These are phyloP conservation scores for Sesbania bispinosa DNA, from an alignment of 306 rosid species.

Conservation along the genomic window DNA sequence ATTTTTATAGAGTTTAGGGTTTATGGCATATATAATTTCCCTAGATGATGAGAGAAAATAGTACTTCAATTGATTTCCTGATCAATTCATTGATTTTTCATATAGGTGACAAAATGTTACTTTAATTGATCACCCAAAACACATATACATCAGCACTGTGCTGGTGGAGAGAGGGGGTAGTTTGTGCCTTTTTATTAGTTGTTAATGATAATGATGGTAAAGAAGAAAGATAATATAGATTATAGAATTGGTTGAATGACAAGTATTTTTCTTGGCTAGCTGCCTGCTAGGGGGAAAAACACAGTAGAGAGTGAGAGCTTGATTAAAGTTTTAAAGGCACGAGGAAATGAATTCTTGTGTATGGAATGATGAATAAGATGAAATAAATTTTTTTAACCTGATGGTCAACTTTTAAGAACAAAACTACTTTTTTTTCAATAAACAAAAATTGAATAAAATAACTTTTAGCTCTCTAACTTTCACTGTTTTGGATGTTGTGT, in stretches of 20 bases:
- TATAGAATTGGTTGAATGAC: too few relatives aligned
- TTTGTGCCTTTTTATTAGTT: neutral
- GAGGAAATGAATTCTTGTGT: too few relatives aligned
- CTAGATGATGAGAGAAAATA: neutral
- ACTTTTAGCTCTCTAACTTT: neutral
- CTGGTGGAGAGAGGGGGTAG: neutral
- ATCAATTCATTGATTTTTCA: neutral
- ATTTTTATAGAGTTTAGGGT: neutral
- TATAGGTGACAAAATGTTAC: neutral
- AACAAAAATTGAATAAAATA: neutral
- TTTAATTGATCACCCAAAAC: neutral
- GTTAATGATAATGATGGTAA: neutral
- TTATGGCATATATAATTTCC: neutral
- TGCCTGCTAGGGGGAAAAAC: too few relatives aligned
- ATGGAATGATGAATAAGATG: too few relatives aligned
- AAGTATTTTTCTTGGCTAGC: too few relatives aligned
- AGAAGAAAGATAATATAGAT: constrained; percentile 5
- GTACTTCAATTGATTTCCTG: neutral
- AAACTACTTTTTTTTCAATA: neutral
- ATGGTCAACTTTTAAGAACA: neutral
- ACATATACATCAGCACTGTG: neutral
- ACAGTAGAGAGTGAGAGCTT: too few relatives aligned
- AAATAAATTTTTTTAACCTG: neutral
- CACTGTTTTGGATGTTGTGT: constrained; percentile 3
- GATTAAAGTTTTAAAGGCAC: too few relatives aligned